Evolutionary conservation across 331 rosid genomes (phyloP), one percentile per base, ranked within the genome.

Genomic region (Dryas integrifolia): DNA sequence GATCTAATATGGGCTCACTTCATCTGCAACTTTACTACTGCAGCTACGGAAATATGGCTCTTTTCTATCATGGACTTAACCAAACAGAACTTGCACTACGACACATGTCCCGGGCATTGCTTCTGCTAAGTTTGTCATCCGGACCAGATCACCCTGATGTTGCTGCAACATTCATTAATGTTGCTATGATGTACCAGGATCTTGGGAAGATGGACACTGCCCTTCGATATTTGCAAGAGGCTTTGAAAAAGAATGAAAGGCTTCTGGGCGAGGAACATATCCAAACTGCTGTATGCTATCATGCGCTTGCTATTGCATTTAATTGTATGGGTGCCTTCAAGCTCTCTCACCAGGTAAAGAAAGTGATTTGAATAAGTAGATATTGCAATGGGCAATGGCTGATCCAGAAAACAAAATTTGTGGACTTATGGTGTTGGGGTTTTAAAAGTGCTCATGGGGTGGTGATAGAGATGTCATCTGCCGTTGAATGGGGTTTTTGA

Each of bases 141-240:
- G 99, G 99, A 65, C 96, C 99, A 30, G 98, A 92, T 84, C 99
- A 95, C 77, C 99, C 99, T 70, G 99, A 95, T 79, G 97, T 95
- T 2, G 98, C 99, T 8, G 96, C 99, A 49, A 90, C 99, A 67
- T 90, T 84, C 67, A 92, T 95, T 76, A 88, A 95, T 81, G 97
- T 92, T 46, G 97, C 99, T 45, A 92, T 95, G 99, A 95, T 92
- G 99, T 95, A 85, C 83, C 99, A 89, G 74, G 99, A 95, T 85
- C 88, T 92, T 74, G 99, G 99, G 65, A 92, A 92, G 83, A 95
- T 95, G 94, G 73, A 87, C 66, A 95, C 97, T 6, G 97, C 99
- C 69, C 99, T 95, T 82, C 99, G 99, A 8, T 95, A 92, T 92
- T 85, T 95, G 86, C 98, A 92, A 86, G 97, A 95, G 84, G 99